A percentile compares a stretch with the other conserved stretches of the same genome.
phyloP scores from a whole-genome alignment of 495 filamentous ascomycete genomes.

The Aspergillus haitiensis region DNA sequence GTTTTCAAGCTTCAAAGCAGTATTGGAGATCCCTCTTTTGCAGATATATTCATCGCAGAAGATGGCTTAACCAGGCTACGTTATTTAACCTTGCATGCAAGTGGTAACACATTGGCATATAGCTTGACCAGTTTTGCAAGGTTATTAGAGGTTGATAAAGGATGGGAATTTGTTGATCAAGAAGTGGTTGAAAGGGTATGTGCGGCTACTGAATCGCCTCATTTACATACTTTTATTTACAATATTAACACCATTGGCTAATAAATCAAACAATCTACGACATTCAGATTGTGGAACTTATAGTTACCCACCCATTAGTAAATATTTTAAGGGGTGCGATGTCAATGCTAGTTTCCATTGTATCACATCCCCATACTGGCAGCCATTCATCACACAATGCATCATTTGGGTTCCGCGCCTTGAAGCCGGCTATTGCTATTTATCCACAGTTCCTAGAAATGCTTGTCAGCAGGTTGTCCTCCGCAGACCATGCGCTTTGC shows the following conservation, averaged over 20 bases:
- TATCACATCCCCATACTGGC: conserved; percentile 71
- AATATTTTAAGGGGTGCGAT: conserved; percentile 96
- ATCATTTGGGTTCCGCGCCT: conserved; percentile 78
- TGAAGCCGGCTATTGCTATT: conserved; percentile 87
- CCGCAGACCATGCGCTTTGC: conserved; percentile 93
- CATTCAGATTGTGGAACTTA: conserved; percentile 80
- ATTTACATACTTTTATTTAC: not conserved
- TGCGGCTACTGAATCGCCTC: not conserved
- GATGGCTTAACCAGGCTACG: conserved; percentile 81
- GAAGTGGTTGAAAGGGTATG: conserved; percentile 69
- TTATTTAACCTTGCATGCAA: conserved; percentile 76
- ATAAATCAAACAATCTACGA: not conserved
- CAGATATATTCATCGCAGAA: conserved; percentile 89
- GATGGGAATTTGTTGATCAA: conserved; percentile 79
- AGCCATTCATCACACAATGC: conserved; percentile 46
- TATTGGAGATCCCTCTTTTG: conserved; percentile 95
- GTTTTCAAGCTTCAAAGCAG: conserved; percentile 94
- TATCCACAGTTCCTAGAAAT: conserved; percentile 95
- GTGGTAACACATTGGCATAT: conserved; percentile 93
- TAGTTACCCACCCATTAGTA: conserved; percentile 93
- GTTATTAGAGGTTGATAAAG: conserved; percentile 92
- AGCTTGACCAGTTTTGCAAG: conserved; percentile 83
- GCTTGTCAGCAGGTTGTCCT: conserved; percentile 82
- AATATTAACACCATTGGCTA: not conserved
- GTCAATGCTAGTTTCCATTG: conserved; percentile 91